Base-by-base conservation (phyloP, 192 early-diverging fungal species). In the Coemansia pectinata region DNA sequence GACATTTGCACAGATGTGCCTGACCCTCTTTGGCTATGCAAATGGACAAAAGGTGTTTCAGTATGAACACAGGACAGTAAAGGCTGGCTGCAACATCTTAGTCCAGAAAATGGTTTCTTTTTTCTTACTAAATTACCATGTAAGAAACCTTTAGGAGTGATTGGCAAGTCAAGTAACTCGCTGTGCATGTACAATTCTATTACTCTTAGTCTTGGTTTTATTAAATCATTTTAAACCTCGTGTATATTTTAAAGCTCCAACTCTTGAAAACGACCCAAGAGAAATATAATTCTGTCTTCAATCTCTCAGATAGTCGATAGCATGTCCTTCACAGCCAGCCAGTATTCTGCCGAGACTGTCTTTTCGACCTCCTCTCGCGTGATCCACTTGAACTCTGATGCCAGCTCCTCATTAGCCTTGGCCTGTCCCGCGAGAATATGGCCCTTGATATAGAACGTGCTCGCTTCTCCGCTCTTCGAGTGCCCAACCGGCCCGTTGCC, bases 381-480 rank as follows among this genome's bases (percentile, higher is more conserved):
- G n/a, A 65, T 71, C 81, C 81, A 84, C 69, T 73, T 76, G 42
- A 70, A 84, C 50, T 84, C 81, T 6, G 66, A 45, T 3, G 67
- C 80, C 63, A 64, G 34, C 62, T 66, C 23, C 36, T 48, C 55
- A 11, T 48, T 29, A 7, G 77, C 41, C 4, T 23, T 52, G 17
- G 87, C 90, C 76, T 93, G 89, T 5, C 95, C 95, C 6, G 88
- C 79, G 17, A 94, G 81, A 48, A 93, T 91, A 50, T 93, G 89
- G 0, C 88, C 88, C 81, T 94, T 94, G 89, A 96, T 89, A 70
- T 90, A 94, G 79, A 96, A 96, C 7, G 90, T 85, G 86, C 81
- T 86, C 38, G 76, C 48, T n/a, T 73, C 78, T 17, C 62, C 71
- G 4, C 67, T 39, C 60, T 82, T 76, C 66, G 87, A 83, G 69